Evolutionary conservation across 225 moss, liverwort and hornwort genomes (phyloP).

Genomic region (Pseudisothecium myosuroides): DNA sequence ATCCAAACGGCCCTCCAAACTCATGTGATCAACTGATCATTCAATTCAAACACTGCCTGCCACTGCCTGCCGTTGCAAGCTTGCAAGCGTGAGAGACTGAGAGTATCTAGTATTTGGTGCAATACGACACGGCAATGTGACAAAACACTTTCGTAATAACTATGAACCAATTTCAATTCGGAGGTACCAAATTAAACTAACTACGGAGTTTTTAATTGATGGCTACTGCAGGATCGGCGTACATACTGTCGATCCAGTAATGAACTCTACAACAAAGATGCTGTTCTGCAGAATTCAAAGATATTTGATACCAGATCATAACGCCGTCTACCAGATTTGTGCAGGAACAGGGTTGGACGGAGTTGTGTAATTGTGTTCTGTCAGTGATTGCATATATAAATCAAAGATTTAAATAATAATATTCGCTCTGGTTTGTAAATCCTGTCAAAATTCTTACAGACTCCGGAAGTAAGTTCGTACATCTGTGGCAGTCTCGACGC

Average conservation of each 20-base stretch:
- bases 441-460: background rate
- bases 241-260: background rate
- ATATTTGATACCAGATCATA: background rate
- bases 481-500: background rate
- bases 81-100: background rate
- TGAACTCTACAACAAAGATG: background rate
- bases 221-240: background rate
- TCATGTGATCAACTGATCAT: background rate
- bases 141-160: background rate
- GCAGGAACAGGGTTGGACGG: background rate
- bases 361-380: background rate
- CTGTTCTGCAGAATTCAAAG: background rate
- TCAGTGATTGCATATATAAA: background rate
- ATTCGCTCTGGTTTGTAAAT: background rate
- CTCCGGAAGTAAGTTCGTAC: background rate
- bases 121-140: background rate
- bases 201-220: background rate
- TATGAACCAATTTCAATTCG: background rate
- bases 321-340: background rate
- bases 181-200: background rate
- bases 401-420: background rate
- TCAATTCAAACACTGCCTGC: background rate
- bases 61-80: background rate
- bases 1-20: slow-evolving; percentile 14
- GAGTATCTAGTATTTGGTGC: background rate